Evolutionary conservation across 169 alveolate genomes (phyloP), one percentile per base, ranked within the genome.

Genomic region (Amoebophrya sp.): DNA sequence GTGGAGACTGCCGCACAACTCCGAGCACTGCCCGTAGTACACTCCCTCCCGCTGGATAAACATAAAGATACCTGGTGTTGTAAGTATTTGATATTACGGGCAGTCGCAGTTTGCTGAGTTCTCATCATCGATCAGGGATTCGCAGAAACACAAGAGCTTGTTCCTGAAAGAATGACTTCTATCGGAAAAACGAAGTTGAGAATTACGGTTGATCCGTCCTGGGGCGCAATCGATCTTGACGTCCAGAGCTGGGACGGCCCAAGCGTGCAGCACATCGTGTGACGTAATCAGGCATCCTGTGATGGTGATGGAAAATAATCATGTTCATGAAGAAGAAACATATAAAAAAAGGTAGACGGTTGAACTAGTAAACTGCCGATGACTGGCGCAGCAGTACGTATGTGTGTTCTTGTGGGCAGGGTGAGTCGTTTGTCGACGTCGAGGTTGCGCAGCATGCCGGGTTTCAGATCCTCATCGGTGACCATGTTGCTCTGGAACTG

Each of bases 1-100:
- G 89, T 96, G 98, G 45, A 96, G 94, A 23, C 97, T 95, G 13
- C 98, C 98, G 91, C 98, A 96, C 95, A 95, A 94, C 92, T 96
- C 98, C 34, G 96, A 94, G 89, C 97, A 95, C 91, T 96, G 98
- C 34, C 98, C 98, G 93, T 96, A 96, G 94, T 94, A 96, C 41
- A 96, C 98, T 13, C 98, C 98, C 92, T 96, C 98, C 39, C 98
- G 91, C 94, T 94, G 95, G 67, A 96, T 96, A 91, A 96, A 96
- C 78, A 58, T 13, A 29, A 58, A 58, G 2, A 58, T 58, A 58
- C 78, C 78, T 58, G 34, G 78, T 13, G 26, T 10, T 15, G 67
- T 45, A 18, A 45, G 67, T 45, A 45, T 45, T 10, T 15, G 67
- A 45, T 10, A 45, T 45, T 15, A n/a, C n/a, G n/a, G n/a, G n/a